Evolutionary conservation across 306 rosid species (phyloP).

Genomic region (Glycine tomentella): DNA sequence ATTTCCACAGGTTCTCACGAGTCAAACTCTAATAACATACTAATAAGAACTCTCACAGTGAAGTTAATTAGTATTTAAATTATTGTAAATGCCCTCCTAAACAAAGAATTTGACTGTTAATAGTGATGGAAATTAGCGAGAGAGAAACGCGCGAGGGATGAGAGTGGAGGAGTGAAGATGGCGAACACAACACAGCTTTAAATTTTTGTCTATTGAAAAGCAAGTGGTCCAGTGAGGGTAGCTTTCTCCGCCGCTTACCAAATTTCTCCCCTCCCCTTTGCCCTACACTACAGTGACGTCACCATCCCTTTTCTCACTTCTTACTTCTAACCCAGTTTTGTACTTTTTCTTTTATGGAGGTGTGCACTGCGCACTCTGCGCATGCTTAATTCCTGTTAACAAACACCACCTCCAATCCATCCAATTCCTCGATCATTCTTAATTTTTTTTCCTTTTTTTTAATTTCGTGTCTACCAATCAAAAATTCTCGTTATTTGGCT

Average conservation of each 20-base stretch:
- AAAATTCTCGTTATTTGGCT: background rate
- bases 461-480: background rate
- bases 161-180: constrained; percentile 37
- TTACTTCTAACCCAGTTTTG: no score
- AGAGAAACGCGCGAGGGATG: constrained; percentile 29
- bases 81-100: no score
- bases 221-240: constrained; percentile 66
- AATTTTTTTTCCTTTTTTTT: no score
- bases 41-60: no score
- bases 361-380: constrained; percentile 51
- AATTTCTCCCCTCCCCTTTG: constrained; percentile 36
- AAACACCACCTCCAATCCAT: no score
- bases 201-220: constrained; percentile 46
- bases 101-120: no score
- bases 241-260: constrained; percentile 77
- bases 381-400: background rate
- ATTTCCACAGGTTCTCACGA: no score
- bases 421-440: background rate
- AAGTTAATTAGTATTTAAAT: no score
- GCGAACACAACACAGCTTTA: constrained; percentile 2
- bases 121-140: no score
- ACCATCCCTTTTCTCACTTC: background rate
- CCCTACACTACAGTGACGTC: constrained; percentile 55
- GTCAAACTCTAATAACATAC: no score
- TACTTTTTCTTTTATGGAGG: background rate